phyloP scores from a whole-genome alignment of 140 eudicot genomes.

The Erigeron philadelphicus region DNA sequence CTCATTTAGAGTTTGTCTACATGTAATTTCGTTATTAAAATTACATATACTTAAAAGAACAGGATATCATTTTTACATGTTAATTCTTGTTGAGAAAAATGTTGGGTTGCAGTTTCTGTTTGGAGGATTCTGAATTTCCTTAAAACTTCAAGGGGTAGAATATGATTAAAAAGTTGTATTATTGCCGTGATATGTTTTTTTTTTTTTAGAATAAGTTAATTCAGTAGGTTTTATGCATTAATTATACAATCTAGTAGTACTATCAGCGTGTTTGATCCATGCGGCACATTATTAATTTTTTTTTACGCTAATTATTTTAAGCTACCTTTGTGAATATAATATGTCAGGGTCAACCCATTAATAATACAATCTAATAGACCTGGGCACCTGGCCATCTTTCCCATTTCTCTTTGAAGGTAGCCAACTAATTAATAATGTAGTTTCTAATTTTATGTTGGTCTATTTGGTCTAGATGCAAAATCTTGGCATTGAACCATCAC shows the following conservation, averaged over 20 bases:
- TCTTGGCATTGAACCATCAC: constrained; percentile 81
- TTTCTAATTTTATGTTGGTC: constrained; percentile 14
- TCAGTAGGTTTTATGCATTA: background rate
- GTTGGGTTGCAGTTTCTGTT: too few species aligned
- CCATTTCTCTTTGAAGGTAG: background rate
- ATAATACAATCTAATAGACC: too few species aligned
- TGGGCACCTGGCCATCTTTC: background rate
- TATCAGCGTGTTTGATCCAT: too few species aligned
- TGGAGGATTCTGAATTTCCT: too few species aligned
- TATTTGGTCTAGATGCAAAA: constrained; percentile 62
- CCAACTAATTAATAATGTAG: background rate
- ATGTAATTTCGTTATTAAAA: background rate
- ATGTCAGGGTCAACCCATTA: too few species aligned
- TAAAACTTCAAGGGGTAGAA: background rate
- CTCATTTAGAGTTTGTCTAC: background rate
- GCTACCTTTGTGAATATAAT: too few species aligned
- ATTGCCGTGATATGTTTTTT: background rate
- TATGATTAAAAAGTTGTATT: background rate
- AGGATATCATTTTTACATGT: constrained; percentile 7
- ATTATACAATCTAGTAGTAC: background rate
- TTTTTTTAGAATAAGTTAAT: background rate
- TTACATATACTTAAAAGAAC: background rate
- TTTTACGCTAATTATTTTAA: too few species aligned
- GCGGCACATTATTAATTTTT: too few species aligned
- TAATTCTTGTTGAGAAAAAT: constrained; percentile 1